A percentile compares a stretch with the other conserved stretches of the same genome.
Evolutionary conservation across 768 basidiomycete species (phyloP).

Genomic region (Leccinum ochraceum): DNA sequence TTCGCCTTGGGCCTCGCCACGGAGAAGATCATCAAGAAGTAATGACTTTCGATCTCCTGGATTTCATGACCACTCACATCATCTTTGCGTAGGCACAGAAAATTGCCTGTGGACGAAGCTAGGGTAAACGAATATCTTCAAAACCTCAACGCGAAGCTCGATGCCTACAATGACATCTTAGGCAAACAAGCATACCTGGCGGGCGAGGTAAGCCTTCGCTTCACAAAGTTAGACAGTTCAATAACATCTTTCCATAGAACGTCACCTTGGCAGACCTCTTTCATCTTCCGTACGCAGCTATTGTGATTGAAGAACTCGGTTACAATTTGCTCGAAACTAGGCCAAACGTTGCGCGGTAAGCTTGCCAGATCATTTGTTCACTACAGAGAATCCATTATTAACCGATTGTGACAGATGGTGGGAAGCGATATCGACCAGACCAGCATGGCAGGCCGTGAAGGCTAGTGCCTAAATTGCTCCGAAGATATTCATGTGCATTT

Average conservation of each 20-base stretch:
- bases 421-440: slow-evolving; percentile 46
- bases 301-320: slow-evolving; percentile 26
- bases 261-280: slow-evolving; percentile 47
- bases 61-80: slow-evolving; percentile 5
- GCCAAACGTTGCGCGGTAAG: slow-evolving; percentile 32
- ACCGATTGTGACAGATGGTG: slow-evolving; percentile 45
- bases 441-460: slow-evolving; percentile 50
- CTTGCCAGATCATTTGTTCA: not conserved
- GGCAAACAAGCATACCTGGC: slow-evolving; percentile 54
- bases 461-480: slow-evolving; percentile 26
- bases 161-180: slow-evolving; percentile 54
- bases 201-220: slow-evolving; percentile 46
- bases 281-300: slow-evolving; percentile 43
- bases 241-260: slow-evolving; percentile 27
- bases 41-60: slow-evolving; percentile 20
- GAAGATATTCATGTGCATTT: not conserved
- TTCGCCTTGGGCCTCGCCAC: slow-evolving; percentile 40
- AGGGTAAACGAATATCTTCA: slow-evolving; percentile 24
- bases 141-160: slow-evolving; percentile 41
- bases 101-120: slow-evolving; percentile 20
- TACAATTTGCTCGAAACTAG: slow-evolving; percentile 24
- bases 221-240: not conserved
- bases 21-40: slow-evolving; percentile 58
- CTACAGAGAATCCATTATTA: not conserved
- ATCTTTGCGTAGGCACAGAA: slow-evolving; percentile 7